phyloP scores from a whole-genome alignment of 2,329 filamentous ascomycete species.

The Cryoendolithus antarcticus region DNA sequence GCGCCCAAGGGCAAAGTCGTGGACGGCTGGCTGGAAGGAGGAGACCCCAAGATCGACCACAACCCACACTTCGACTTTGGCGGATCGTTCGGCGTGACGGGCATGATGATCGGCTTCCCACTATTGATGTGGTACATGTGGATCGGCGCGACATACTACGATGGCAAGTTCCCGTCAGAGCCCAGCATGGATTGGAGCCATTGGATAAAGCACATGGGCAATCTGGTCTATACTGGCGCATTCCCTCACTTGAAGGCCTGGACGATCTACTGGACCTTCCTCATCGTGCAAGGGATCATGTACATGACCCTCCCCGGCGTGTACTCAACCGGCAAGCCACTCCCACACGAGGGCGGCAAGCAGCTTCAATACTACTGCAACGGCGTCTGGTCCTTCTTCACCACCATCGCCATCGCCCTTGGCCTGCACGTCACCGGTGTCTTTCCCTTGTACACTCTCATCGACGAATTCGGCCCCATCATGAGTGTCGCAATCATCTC shows the following conservation, averaged over 20 bases:
- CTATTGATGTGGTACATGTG: conserved; percentile 98
- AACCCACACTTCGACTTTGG: conserved; percentile 66
- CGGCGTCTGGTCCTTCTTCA: conserved; percentile 74
- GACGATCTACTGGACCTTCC: conserved; percentile 90
- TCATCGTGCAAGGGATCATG: conserved; percentile 68
- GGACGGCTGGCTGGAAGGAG: conserved; percentile 25
- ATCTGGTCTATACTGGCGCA: conserved; percentile 69
- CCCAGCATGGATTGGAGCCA: conserved; percentile 43
- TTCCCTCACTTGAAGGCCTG: conserved; percentile 75
- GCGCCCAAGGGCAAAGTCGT: conserved; percentile 25
- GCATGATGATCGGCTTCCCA: conserved; percentile 92
- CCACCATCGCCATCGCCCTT: conserved; percentile 61
- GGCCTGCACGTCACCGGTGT: conserved; percentile 67
- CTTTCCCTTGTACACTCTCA: conserved; percentile 81
- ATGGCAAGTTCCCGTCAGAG: conserved; percentile 60
- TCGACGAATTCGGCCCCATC: conserved; percentile 90
- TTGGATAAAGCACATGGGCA: conserved; percentile 58
- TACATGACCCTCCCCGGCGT: conserved; percentile 84
- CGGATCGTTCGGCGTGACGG: conserved; percentile 63
- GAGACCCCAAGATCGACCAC: conserved; percentile 29
- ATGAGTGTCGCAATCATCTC: conserved; percentile 88
- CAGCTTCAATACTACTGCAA: conserved; percentile 93
- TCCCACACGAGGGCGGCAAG: conserved; percentile 69
- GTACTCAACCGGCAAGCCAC: conserved; percentile 74
- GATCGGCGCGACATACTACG: conserved; percentile 87